Base-by-base conservation (phyloP, 139 green algal genomes). In the Diplosphaera chodatii region DNA sequence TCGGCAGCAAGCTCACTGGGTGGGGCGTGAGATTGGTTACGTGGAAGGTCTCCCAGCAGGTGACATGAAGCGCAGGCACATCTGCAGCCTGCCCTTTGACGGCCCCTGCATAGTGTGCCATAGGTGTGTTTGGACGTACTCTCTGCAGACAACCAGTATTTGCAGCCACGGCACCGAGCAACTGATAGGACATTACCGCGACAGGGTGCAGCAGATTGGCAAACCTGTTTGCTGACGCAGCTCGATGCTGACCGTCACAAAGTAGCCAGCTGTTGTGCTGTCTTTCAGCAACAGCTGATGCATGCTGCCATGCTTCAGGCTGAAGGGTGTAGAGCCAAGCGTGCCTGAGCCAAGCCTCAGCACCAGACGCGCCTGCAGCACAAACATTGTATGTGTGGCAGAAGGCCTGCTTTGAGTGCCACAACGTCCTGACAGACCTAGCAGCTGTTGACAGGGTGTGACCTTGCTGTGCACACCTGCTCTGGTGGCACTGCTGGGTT, bases 201-300 rank as follows among this genome's bases (percentile, higher is more conserved):
- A n/a, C n/a, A n/a, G 37, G 37, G 8, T 48, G 63, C 4, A 22
- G 64, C 40, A 65, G 6, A 32, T 31, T 27, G 32, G 64, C 29
- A 18, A 20, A 70, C 66, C 67, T 29, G 59, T 20, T 23, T 62
- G 40, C 37, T 37, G 65, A 55, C 55, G 32, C 64, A 72, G 63
- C 41, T 68, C 22, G 20, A 76, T 56, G 10, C 48, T 40, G 16
- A 59, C 3, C 48, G 48, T 59, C 16, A 59, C 48, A 18, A 59
- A 59, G 48, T 59, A 59, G 48, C 48, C 48, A 5, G 48, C 16
- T 3, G 48, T 59, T 10, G 16, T 3, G 8, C 48, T 18, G 48
- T 59, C 48, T 25, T 59, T 10, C 48, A 59, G 48, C 48, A 59
- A 18, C 48, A 59, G 48, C 48, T 59, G 48, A 18, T 59, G 48